Evolutionary conservation across 352 stramenopile species (phyloP).

Genomic region (Elongisporangium anandrum): DNA sequence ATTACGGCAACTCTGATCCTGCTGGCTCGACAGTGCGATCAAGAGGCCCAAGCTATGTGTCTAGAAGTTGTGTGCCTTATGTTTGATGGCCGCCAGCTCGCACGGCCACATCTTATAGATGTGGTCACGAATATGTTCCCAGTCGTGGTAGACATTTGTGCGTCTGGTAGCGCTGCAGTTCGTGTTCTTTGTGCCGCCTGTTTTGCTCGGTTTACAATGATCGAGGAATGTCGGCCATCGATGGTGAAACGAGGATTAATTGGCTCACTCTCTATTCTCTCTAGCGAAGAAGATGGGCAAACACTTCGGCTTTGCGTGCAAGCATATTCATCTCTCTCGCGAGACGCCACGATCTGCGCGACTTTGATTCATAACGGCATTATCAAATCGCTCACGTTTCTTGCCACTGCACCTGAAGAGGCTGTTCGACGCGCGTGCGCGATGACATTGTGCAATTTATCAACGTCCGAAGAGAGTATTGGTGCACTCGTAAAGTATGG

Average conservation of each 20-base stretch:
- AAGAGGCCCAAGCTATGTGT: slow-evolving; percentile 39
- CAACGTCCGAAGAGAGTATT: slow-evolving; percentile 85
- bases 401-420: slow-evolving; percentile 66
- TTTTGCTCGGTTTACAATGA: slow-evolving; percentile 59
- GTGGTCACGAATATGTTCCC: slow-evolving; percentile 42
- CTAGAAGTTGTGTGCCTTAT: slow-evolving; percentile 65
- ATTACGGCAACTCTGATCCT: slow-evolving; percentile 28
- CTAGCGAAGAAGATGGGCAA: slow-evolving; percentile 41
- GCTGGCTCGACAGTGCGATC: slow-evolving; percentile 28
- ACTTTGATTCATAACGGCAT: slow-evolving; percentile 52
- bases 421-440: slow-evolving; percentile 68
- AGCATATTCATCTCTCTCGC: slow-evolving; percentile 59
- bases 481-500: slow-evolving; percentile 85
- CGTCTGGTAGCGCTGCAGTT: slow-evolving; percentile 10
- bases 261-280: slow-evolving; percentile 42
- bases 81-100: slow-evolving; percentile 52
- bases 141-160: slow-evolving; percentile 39
- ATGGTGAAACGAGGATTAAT: slow-evolving; percentile 55
- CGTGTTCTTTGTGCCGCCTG: slow-evolving; percentile 54
- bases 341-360: slow-evolving; percentile 36
- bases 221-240: slow-evolving; percentile 40
- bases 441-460: slow-evolving; percentile 92
- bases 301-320: slow-evolving; percentile 60
- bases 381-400: slow-evolving; percentile 63
- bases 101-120: slow-evolving; percentile 24